Base-by-base conservation (phyloP, 441 rosid species). In the Kokia cookei region DNA sequence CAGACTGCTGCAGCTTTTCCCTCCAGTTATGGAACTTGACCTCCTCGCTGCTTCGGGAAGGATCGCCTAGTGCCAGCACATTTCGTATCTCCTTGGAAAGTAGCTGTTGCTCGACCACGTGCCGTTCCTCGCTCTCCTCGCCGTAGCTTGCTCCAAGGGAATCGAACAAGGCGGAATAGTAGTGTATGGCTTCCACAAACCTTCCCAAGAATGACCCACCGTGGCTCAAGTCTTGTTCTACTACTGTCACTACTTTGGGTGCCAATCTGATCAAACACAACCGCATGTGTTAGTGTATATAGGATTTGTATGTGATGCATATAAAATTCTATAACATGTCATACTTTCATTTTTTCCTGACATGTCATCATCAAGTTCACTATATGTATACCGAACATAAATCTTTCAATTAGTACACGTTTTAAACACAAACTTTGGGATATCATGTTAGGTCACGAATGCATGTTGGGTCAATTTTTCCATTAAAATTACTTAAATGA, bases 221-320 rank as follows among this genome's bases (percentile, higher is more conserved):
- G 6, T 91, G 97, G 81, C 97, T 96, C 77, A 96, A 76, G 79
- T 96, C 98, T 77, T 96, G 99, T 63, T 96, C 99, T 71, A 96
- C 99, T 58, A 93, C 92, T 50, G 99, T 96, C 80, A 96, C 97
- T 19, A 96, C 97, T 82, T 92, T 96, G 13, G 99, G 99, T n/a
- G 88, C 90, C 85, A 96, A 86, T 81, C 97, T 91, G 88, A 64
- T 71, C 59, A 37, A 29, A 51, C 59, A 50, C 57, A 47, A 26
- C 19, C 37, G 24, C 57, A 48, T 7, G 42, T 47, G 71, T 47
- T 66, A 66, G 57, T 55, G 43, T 5, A 61, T 24, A n/a, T 62
- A 14, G 9, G 43, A 40, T 40, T 40, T 7, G 10, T 7, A 7
- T 40, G 9, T 2, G 43, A 40, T 40, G 43, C 43, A 40, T 40